A percentile compares a stretch with the other conserved stretches of the same genome.
phyloP scores from a whole-genome alignment of 164 flowering plant species.

The Stephania yunnanensis region DNA sequence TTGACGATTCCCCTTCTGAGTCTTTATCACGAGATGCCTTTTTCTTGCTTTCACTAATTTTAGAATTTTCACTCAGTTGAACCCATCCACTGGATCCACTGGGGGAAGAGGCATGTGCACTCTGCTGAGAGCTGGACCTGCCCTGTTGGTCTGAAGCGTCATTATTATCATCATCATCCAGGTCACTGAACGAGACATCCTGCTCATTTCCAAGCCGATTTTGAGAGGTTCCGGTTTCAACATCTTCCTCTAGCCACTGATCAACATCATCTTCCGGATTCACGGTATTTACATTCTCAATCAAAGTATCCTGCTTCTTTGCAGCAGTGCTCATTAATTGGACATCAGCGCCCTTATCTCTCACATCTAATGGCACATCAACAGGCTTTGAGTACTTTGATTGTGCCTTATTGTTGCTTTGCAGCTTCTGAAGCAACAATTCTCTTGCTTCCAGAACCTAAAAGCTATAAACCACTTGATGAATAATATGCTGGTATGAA shows the following conservation, averaged over 20 bases:
- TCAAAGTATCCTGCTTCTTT: conserved; percentile 17
- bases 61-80: conserved; percentile 30
- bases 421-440: conserved; percentile 36
- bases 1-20: conserved; percentile 53
- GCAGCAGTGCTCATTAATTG: conserved; percentile 17
- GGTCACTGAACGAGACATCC: conserved; percentile 62
- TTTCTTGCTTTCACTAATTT: conserved; percentile 16
- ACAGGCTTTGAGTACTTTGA: conserved; percentile 9
- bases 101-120: conserved; percentile 20
- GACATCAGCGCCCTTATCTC: conserved; percentile 8
- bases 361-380: conserved; percentile 13
- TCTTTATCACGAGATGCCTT: conserved; percentile 33
- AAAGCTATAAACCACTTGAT: not conserved
- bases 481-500: not conserved
- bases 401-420: conserved; percentile 18
- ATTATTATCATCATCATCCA: conserved; percentile 43
- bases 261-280: conserved; percentile 16
- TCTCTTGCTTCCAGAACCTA: conserved; percentile 51
- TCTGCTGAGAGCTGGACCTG: conserved; percentile 9
- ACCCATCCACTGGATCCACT: conserved; percentile 50
- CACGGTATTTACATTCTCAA: conserved; percentile 16
- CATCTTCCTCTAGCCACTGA: conserved; percentile 29
- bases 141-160: conserved; percentile 22
- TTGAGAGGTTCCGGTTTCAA: conserved; percentile 17
- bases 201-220: conserved; percentile 30